These are phyloP conservation scores for Plasmodium cynomolgi DNA, from an alignment of 169 alveolate genomes.

Conservation along the genomic window DNA sequence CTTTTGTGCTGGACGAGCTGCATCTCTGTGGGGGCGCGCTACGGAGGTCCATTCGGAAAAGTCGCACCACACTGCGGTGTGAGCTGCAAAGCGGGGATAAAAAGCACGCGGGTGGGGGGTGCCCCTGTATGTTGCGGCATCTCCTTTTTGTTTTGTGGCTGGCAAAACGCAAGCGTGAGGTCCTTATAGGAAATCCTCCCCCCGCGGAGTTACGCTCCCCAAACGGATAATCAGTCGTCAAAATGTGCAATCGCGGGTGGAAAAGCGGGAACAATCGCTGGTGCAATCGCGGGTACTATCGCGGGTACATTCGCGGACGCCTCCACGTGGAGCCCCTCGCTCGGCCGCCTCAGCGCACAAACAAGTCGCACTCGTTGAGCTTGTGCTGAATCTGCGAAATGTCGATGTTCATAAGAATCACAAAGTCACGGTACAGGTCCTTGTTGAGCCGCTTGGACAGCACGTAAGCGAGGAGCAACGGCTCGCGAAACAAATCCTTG, in stretches of 20 bases:
- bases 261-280: not conserved
- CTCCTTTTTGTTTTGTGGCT: not conserved
- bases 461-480: slow-evolving; percentile 53
- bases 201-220: not conserved
- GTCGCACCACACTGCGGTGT: not conserved
- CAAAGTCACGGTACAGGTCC: slow-evolving; percentile 43
- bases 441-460: slow-evolving; percentile 41
- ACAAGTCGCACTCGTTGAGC: slow-evolving; percentile 26
- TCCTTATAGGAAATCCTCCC: not conserved
- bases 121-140: not conserved
- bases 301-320: too few species aligned
- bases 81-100: not conserved
- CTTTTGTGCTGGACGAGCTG: not conserved
- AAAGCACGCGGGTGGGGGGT: not conserved
- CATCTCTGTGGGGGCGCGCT: not conserved
- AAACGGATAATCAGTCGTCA: not conserved
- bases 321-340: too few species aligned
- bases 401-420: slow-evolving; percentile 62
- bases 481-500: slow-evolving; percentile 57
- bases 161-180: not conserved
- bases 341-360: not conserved
- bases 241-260: not conserved
- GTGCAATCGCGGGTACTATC: not conserved
- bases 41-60: not conserved
- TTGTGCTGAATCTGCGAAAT: slow-evolving; percentile 54